Base-by-base conservation (phyloP, 345 rosid species). In the Populus simonii region DNA sequence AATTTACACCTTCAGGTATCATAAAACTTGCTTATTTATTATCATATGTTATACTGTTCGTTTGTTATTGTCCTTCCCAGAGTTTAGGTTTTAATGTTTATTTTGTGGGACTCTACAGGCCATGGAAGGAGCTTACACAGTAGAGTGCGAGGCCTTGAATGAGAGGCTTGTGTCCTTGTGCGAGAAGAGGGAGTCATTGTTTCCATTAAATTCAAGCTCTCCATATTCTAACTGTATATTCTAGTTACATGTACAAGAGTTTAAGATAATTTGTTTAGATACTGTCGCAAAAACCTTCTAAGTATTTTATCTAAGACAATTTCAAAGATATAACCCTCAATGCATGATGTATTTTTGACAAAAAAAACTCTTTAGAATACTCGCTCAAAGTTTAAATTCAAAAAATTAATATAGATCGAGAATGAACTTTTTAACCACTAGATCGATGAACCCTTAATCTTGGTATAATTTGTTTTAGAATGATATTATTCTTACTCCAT, bases 1-100 rank as follows among this genome's bases (percentile, higher is more conserved):
- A 89, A 77, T 72, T 76, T 91, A 11, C 93, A 87, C 71, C 75
- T 92, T 68, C 84, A 90, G 93, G 97, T 91, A 78, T 33, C 33
- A 20, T 20, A 22, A 55, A 55, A 22, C 7, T 22, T 22, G 11
- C 61, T 55, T 20, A 22, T 22, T 9, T 55, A 7, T 55, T 55
- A 7, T 7, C 10, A 20, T 55, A 55, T n/a, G 23, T 25, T 25
- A 25, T 25, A 25, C 25, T 8, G 61, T 20, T n/a, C 61, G 8
- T 55, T 20, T 55, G 25, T 55, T 22, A 2, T 0, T 20, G 9
- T 62, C 7, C 31, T 15, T 15, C 36, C 13, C 1, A 22, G 29
- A 11, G 9, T 45, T 45, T 29, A 41, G 2, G 57, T 29, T 8
- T 9, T 61, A 12, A 27, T 0, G 4, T 51, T 38, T 0, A 16